Evolutionary conservation across 306 rosid species (phyloP).

Genomic region (Sicyos baderoa): DNA sequence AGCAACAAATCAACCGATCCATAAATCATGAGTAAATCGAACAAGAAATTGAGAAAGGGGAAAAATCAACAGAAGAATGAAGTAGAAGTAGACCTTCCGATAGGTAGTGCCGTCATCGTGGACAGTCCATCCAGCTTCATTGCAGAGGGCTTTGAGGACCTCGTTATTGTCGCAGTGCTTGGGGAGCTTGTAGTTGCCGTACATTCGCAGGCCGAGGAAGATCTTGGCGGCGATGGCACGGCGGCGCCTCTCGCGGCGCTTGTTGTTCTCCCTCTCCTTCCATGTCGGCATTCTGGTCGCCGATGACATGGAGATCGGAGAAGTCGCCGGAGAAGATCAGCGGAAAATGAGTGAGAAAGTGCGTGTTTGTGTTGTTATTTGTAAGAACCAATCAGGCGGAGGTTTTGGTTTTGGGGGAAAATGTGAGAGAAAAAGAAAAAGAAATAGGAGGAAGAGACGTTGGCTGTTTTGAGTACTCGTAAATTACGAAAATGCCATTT

Average conservation of each 20-base stretch:
- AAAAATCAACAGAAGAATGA: not conserved
- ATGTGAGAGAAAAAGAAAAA: not conserved
- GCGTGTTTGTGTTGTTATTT: not conserved
- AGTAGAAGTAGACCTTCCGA: constrained; percentile 35
- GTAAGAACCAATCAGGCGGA: not conserved
- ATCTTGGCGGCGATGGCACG: constrained; percentile 65
- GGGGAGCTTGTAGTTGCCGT: constrained; percentile 56
- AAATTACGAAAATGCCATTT: constrained; percentile 31
- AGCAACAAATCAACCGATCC: not conserved
- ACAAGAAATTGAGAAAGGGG: not conserved
- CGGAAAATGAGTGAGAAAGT: not conserved
- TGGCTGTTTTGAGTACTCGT: not conserved
- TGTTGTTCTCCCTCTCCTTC: constrained; percentile 63
- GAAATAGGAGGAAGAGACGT: constrained; percentile 26
- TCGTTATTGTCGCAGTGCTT: constrained; percentile 67
- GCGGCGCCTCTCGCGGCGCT: constrained; percentile 49
- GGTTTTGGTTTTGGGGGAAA: not conserved
- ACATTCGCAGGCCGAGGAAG: constrained; percentile 46
- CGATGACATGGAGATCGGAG: constrained; percentile 30
- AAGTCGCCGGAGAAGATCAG: not conserved
- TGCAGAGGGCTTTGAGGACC: constrained; percentile 58
- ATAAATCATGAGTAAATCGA: not conserved
- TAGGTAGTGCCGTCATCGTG: constrained; percentile 62
- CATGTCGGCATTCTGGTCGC: constrained; percentile 66
- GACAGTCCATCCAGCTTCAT: constrained; percentile 60